A percentile compares a stretch with the other conserved stretches of the same genome.
Conservation (phyloP, 2,329 filamentous ascomycete species). For the Epicoccum nigrum region DNA sequence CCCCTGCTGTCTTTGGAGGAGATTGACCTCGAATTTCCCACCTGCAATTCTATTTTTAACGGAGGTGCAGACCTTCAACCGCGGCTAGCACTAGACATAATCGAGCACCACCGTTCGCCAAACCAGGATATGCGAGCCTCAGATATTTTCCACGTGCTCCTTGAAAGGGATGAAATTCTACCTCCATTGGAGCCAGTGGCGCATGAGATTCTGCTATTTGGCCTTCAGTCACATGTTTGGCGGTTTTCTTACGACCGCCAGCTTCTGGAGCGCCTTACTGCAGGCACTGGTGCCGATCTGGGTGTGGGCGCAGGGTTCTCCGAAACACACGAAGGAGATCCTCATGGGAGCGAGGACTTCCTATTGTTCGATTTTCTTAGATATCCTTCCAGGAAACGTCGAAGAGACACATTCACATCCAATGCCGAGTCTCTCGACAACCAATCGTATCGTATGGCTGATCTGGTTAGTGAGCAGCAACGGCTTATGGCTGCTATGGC, state of each 20-base stretch:
- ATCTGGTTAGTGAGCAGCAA: background rate
- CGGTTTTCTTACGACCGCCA: background rate
- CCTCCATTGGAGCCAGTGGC: background rate
- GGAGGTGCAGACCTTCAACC: background rate
- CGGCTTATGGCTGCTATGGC: slow-evolving; percentile 1
- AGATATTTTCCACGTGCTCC: background rate
- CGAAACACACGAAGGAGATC: background rate
- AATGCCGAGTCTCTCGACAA: background rate
- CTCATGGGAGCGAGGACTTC: background rate
- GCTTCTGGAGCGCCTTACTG: background rate
- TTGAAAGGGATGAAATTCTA: background rate
- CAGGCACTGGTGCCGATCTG: background rate
- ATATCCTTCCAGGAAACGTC: background rate
- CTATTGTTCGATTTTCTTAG: no score
- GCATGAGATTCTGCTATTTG: background rate
- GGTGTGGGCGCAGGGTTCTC: background rate
- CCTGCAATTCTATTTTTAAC: background rate
- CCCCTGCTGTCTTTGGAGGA: background rate
- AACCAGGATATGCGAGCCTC: background rate
- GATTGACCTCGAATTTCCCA: background rate
- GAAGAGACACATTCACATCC: background rate
- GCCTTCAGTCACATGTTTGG: background rate
- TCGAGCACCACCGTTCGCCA: background rate
- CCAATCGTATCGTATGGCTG: background rate
- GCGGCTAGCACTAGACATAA: background rate